Base-by-base conservation (phyloP, 805 yeast species). In the Huiozyma sinensis region DNA sequence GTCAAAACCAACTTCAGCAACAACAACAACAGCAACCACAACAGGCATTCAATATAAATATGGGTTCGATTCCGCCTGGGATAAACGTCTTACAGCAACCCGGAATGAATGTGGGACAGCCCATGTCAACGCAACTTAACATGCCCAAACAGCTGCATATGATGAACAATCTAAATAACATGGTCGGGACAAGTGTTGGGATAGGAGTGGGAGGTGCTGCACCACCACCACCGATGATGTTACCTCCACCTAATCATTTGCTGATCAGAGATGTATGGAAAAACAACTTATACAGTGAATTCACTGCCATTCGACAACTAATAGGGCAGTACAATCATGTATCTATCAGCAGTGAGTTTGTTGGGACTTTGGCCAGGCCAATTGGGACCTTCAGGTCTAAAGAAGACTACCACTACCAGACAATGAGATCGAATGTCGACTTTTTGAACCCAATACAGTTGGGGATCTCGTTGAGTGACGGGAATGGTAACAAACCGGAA, bases 331-430 rank as follows among this genome's bases (percentile, higher is more conserved):
- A 73, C 53, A 74, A 78, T 44, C 69, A 71, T 51, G 74, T 83
- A 28, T 74, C 85, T 3, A 75, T 88, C 46, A 89, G 88, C 53
- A 88, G 94, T 39, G 97, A 92, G 62, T 88, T 92, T 58, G 96
- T 96, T 0, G 98, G 98, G 0, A 85, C 94, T 24, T 82, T 90
- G 28, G 95, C 95, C 2, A 76, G 98, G 54, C 98, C 98, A 11
- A 84, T 92, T 47, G 98, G 98, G 13, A 78, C 85, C 13, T 92
- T 92, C 65, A 78, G 86, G 54, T 79, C 92, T 2, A 84, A 92
- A 11, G 73, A 83, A 27, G 97, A 92, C 62, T 92, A 88, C 64
- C 97, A 92, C 63, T 92, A 90, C 60, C 98, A 92, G 64, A 90
- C 97, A 0, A 73, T 92, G 65, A 75, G 98, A 57, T 73, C 94